phyloP scores from a whole-genome alignment of 495 filamentous ascomycete species.

The Xylaria scruposa region DNA sequence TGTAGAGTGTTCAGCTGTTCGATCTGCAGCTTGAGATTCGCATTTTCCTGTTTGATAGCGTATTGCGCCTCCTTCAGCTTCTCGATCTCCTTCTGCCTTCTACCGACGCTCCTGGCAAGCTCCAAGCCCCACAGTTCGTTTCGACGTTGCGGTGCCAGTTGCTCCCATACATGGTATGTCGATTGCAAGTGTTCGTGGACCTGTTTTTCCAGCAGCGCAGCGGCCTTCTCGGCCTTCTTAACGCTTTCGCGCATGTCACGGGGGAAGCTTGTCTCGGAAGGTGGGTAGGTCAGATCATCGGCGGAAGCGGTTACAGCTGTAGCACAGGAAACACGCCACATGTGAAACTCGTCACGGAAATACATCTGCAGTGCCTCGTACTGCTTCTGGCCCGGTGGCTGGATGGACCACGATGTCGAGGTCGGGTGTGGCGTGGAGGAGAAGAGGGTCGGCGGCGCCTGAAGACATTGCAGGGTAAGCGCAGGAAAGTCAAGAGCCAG shows the following conservation, averaged over 20 bases:
- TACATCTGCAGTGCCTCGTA: constrained; percentile 70
- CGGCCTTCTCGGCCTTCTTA: constrained; percentile 46
- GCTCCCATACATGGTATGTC: constrained; percentile 74
- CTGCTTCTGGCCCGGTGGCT: constrained; percentile 72
- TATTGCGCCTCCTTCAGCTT: constrained; percentile 67
- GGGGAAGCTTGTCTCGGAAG: constrained; percentile 30
- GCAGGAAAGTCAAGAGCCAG: constrained; percentile 81
- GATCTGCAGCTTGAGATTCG: constrained; percentile 72
- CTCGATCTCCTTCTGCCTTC: constrained; percentile 70
- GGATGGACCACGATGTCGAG: constrained; percentile 74
- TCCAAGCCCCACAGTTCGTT: constrained; percentile 80
- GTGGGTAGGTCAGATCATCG: constrained; percentile 52
- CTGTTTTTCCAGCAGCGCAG: constrained; percentile 63
- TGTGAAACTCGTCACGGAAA: constrained; percentile 68
- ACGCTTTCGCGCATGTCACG: constrained; percentile 53
- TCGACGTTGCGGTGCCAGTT: constrained; percentile 60
- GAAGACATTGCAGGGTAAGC: constrained; percentile 79
- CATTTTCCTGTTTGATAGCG: constrained; percentile 70
- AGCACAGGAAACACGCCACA: constrained; percentile 60
- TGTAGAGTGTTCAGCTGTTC: constrained; percentile 71
- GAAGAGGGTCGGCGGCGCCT: constrained; percentile 77
- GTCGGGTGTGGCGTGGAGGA: constrained; percentile 72
- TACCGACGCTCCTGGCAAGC: constrained; percentile 71
- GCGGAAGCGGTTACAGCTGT: constrained; percentile 49
- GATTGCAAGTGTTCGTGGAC: constrained; percentile 71